Base-by-base conservation (phyloP, 2,329 filamentous ascomycete species). In the Xylariaceae sp. region DNA sequence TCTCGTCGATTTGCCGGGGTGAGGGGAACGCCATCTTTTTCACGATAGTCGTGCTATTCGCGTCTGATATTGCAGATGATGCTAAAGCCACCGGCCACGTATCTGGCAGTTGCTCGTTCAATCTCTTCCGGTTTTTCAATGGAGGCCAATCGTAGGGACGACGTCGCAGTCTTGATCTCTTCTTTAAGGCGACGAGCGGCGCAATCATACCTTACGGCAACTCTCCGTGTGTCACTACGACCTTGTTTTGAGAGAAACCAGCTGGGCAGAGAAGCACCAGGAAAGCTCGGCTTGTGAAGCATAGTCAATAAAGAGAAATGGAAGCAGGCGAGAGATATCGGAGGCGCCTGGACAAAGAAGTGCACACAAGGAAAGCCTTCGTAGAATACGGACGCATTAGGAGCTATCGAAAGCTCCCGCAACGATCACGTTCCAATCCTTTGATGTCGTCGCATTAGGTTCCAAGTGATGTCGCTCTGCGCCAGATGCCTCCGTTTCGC, bases 371-470 rank as follows among this genome's bases (percentile, higher is more conserved):
- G 54, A 42, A 46, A 43, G n/a, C 42, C 34, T 5, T 15, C 46
- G 19, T 15, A 39, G 18, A 39, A 39, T 47, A 56, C 49, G 57
- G 57, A 57, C 55, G 22, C 56, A 62, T 63, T 63, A 44, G 42
- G 53, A 40, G 36, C 42, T 49, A 42, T 50, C 40, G 15, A 56
- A 21, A 51, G 21, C 13, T 19, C 30, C 43, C 29, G 13, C 40
- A 29, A 61, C 40, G 55, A 56, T 53, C 34, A 47, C 61, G 63
- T 63, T 58, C 53, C 47, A 55, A 50, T 53, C 46, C 47, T 59
- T 64, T 51, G 30, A 49, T 13, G n/a, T 19, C 32, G 10, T 58
- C 51, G 34, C 41, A 42, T 47, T 41, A 34, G 29, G 36, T 52
- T 47, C 42, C 51, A 32, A 18, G 19, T 41, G 30, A 40, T 16